phyloP scores from a whole-genome alignment of 2,329 filamentous ascomycete genomes.

The Pseudopyrenochaeta lycopersici region DNA sequence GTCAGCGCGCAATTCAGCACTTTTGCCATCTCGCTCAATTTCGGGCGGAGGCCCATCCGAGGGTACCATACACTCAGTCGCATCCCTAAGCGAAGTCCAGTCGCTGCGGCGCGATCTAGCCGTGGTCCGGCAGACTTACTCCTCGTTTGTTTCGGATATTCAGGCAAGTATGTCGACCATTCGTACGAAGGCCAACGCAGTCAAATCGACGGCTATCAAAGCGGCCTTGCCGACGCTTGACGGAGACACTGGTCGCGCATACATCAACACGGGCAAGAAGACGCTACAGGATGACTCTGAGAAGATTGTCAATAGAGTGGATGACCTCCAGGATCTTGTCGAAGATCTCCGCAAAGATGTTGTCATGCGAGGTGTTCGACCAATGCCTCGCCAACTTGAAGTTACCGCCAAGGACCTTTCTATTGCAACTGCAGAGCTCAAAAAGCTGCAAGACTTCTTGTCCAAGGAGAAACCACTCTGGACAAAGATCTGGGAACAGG shows the following conservation, averaged over 20 bases:
- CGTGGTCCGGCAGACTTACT: constrained; percentile 90
- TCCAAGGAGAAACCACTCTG: constrained; percentile 92
- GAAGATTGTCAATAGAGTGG: constrained; percentile 87
- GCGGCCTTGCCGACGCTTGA: constrained; percentile 75
- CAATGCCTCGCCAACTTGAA: constrained; percentile 89
- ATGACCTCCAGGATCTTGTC: constrained; percentile 95
- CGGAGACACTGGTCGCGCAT: constrained; percentile 81
- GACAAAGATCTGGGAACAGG: constrained; percentile 99
- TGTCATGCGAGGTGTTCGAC: constrained; percentile 88
- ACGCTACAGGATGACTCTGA: constrained; percentile 87
- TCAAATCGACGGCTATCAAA: constrained; percentile 79
- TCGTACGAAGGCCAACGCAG: constrained; percentile 79
- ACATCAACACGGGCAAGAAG: constrained; percentile 88
- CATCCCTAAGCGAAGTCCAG: constrained; percentile 80
- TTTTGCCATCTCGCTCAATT: constrained; percentile 41
- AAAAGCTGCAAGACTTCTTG: constrained; percentile 93
- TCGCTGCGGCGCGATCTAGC: constrained; percentile 87
- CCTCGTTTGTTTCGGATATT: constrained; percentile 87
- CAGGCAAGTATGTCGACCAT: constrained; percentile 86
- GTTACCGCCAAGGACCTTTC: constrained; percentile 88
- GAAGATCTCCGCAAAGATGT: constrained; percentile 98
- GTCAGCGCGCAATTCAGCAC: constrained; percentile 46
- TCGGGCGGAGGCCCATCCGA: constrained; percentile 28
- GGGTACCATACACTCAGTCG: constrained; percentile 54
- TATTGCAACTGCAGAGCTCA: constrained; percentile 81